Evolutionary conservation across 345 rosid species (phyloP), one percentile per base, ranked within the genome.

Genomic region (Ricinus communis): DNA sequence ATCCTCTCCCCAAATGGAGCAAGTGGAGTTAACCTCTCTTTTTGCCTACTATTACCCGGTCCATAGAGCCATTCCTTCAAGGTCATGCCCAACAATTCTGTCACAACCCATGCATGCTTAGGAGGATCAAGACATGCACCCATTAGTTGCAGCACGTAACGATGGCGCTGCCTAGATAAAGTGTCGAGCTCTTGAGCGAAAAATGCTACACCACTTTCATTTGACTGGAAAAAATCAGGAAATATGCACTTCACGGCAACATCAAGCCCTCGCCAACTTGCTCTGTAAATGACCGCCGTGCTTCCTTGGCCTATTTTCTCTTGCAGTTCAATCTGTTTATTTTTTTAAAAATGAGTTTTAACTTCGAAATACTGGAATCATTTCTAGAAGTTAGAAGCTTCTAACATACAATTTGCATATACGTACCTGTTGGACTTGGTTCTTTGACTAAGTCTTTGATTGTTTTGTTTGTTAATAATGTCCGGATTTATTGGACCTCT

Each of bases 61-160:
- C 93, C 93, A 19, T 88, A 87, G 2, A 88, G 74, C 90, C 90
- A 88, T 27, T 86, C 87, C 68, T 83, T 86, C 16, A 88, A 71
- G 1, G 89, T 88, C 64, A 63, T 73, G 69, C 71, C 66, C 58
- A 88, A 45, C 15, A 77, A 71, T 78, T 88, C 88, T 0, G 85
- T 83, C 71, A 85, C 89, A 19, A 84, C 30, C 93, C 93, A 86
- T 0, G 84, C 87, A 27, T 60, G 76, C 24, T 70, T 54, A 4
- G 93, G 93, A 0, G 87, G 87, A 21, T 84, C 74, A 5, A 86
- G 76, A 72, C 87, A 85, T 14, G 89, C 90, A 2, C 87, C 93
- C 87, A 81, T 71, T 38, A 85, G 79, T 56, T 73, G 90, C 54
- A 88, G 80, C 25, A 88, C 80, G 41, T 71, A 86, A 28, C 81